Percentiles rank a stretch among this genome's conserved stretches.
These are phyloP conservation scores for Amanita phalloides DNA, from an alignment of 768 basidiomycete species.

Conservation along the genomic window DNA sequence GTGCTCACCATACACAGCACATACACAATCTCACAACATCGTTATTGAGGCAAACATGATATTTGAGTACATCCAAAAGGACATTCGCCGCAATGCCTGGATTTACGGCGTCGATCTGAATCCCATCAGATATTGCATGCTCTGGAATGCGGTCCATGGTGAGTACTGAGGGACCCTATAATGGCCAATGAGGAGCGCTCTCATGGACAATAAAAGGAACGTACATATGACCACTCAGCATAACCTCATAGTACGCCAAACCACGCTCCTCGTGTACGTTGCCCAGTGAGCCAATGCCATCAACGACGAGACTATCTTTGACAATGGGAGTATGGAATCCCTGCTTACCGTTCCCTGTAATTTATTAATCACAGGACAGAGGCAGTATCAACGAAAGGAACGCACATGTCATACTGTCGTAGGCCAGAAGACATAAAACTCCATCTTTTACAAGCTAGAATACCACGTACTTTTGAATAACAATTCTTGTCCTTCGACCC, in stretches of 20 bases:
- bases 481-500: constrained; percentile 38
- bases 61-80: no score
- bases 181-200: neutral
- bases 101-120: constrained; percentile 37
- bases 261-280: constrained; percentile 57
- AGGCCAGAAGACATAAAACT: neutral
- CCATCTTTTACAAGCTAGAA: neutral
- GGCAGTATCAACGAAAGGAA: neutral
- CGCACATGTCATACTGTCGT: constrained; percentile 32
- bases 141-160: constrained; percentile 61
- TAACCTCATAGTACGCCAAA: constrained; percentile 58
- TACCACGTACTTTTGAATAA: constrained; percentile 46
- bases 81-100: neutral
- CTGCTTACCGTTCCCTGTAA: constrained; percentile 51
- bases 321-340: constrained; percentile 65
- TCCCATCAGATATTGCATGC: constrained; percentile 60
- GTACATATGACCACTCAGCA: constrained; percentile 68
- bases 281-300: constrained; percentile 60
- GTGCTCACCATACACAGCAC: no score
- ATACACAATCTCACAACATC: no score
- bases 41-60: no score
- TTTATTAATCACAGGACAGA: neutral
- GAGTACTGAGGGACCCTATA: constrained; percentile 58
- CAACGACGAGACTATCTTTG: constrained; percentile 59
- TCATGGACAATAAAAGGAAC: constrained; percentile 8